Conservation (phyloP, 768 basidiomycete species). For the Tulasnella sp. region DNA sequence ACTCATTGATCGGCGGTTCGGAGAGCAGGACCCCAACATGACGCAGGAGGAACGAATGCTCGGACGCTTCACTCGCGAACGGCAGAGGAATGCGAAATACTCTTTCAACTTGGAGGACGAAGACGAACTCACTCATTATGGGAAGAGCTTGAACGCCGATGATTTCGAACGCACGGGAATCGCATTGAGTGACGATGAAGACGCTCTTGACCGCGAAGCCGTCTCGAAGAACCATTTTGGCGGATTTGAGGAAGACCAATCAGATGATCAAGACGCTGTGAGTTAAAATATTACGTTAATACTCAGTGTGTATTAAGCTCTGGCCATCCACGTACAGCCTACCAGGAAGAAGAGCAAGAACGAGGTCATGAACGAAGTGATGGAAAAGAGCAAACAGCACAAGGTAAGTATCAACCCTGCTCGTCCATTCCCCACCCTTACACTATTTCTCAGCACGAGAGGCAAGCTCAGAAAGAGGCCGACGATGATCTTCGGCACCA, state of each 20-base stretch:
- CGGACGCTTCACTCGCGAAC: conserved; percentile 86
- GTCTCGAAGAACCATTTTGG: conserved; percentile 71
- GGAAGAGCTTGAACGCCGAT: conserved; percentile 74
- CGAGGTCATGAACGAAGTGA: conserved; percentile 96
- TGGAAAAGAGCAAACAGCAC: conserved; percentile 92
- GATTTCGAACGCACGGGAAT: conserved; percentile 69
- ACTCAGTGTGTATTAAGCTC: conserved; percentile 6
- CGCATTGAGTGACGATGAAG: conserved; percentile 38
- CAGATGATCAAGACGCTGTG: conserved; percentile 40
- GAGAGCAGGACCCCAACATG: conserved; percentile 86
- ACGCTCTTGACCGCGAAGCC: conserved; percentile 51
- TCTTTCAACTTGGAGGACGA: conserved; percentile 75
- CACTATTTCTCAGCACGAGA: conserved; percentile 41
- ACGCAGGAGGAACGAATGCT: conserved; percentile 95
- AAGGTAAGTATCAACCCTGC: conserved; percentile 39
- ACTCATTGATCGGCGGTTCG: conserved; percentile 87
- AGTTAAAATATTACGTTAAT: conserved; percentile 12
- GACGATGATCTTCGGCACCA: conserved; percentile 77
- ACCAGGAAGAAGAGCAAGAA: conserved; percentile 81
- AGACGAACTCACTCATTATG: conserved; percentile 83
- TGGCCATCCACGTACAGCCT: conserved; percentile 36
- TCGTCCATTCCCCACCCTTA: background rate
- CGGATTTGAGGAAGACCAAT: conserved; percentile 60
- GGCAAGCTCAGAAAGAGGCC: conserved; percentile 80
- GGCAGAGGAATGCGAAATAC: conserved; percentile 74